phyloP scores from a whole-genome alignment of 768 basidiomycete genomes.

The Termitomyces bulborhizus region DNA sequence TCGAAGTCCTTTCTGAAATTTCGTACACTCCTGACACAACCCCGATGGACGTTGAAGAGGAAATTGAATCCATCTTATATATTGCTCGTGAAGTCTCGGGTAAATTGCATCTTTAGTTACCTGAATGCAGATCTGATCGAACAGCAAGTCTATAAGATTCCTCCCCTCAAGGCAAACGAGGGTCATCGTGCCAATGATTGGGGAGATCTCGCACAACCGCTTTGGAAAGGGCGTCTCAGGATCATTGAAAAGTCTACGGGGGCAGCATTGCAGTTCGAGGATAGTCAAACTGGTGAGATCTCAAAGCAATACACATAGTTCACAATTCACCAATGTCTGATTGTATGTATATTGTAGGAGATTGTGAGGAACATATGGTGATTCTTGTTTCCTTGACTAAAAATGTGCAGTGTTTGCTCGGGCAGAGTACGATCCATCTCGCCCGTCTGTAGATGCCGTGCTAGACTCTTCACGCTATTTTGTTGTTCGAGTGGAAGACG shows the following conservation, averaged over 20 bases:
- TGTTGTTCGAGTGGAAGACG: slow-evolving; percentile 86
- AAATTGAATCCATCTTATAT: slow-evolving; percentile 86
- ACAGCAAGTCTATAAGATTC: slow-evolving; percentile 80
- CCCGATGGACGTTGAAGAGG: slow-evolving; percentile 59
- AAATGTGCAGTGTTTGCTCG: slow-evolving; percentile 71
- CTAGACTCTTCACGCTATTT: slow-evolving; percentile 95
- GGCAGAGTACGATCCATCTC: slow-evolving; percentile 71
- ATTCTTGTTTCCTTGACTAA: slow-evolving; percentile 15
- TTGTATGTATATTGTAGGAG: slow-evolving; percentile 36
- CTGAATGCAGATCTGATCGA: slow-evolving; percentile 8
- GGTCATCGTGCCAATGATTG: slow-evolving; percentile 91
- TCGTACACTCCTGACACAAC: background rate
- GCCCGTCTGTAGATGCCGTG: slow-evolving; percentile 90
- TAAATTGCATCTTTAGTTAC: slow-evolving; percentile 25
- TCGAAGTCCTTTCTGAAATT: background rate
- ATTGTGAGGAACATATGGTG: slow-evolving; percentile 43
- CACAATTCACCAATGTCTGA: background rate
- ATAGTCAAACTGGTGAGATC: slow-evolving; percentile 63
- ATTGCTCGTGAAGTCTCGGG: slow-evolving; percentile 90
- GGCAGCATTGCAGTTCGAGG: slow-evolving; percentile 75
- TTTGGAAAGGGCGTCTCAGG: slow-evolving; percentile 91
- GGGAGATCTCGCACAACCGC: slow-evolving; percentile 75
- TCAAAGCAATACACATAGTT: background rate
- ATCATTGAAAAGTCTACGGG: slow-evolving; percentile 72
- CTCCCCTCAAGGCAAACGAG: slow-evolving; percentile 78